Evolutionary conservation across 176 grass and related monocot genomes (phyloP).

Genomic region (Eleusine coracana): DNA sequence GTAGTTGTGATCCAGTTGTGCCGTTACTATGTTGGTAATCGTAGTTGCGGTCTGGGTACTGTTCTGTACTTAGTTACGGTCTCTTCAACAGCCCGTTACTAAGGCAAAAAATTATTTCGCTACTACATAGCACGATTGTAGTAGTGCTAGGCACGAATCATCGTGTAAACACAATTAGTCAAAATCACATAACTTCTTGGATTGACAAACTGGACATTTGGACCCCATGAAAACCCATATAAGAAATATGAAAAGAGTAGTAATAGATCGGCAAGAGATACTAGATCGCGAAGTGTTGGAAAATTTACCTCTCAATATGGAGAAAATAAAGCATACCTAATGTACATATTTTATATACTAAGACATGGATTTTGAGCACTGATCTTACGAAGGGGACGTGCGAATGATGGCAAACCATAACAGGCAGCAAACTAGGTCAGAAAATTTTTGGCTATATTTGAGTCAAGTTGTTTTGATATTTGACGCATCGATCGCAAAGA

Average conservation of each 20-base stretch:
- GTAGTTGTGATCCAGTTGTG: no score
- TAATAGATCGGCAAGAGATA: conserved; percentile 28
- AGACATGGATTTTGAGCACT: conserved; percentile 28
- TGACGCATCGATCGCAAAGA: no score
- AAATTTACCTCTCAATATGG: conserved; percentile 18
- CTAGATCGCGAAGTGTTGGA: conserved; percentile 5
- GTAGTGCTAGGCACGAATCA: background rate
- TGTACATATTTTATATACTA: background rate
- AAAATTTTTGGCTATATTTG: background rate
- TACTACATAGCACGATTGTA: background rate
- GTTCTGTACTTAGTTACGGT: no score
- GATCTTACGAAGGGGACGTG: conserved; percentile 34
- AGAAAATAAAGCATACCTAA: background rate
- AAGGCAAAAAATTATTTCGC: no score
- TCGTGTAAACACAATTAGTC: background rate
- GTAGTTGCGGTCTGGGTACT: no score
- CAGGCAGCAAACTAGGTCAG: conserved; percentile 16
- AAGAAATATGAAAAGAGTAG: background rate
- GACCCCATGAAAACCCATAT: background rate
- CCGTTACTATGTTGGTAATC: no score
- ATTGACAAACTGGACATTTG: background rate
- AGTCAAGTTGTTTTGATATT: background rate
- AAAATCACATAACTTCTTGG: background rate
- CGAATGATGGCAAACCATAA: background rate
- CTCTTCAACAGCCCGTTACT: no score